A percentile compares a stretch with the other conserved stretches of the same genome.
phyloP scores from a whole-genome alignment of 2,329 filamentous ascomycete genomes.

The Xylariaceae sp. region DNA sequence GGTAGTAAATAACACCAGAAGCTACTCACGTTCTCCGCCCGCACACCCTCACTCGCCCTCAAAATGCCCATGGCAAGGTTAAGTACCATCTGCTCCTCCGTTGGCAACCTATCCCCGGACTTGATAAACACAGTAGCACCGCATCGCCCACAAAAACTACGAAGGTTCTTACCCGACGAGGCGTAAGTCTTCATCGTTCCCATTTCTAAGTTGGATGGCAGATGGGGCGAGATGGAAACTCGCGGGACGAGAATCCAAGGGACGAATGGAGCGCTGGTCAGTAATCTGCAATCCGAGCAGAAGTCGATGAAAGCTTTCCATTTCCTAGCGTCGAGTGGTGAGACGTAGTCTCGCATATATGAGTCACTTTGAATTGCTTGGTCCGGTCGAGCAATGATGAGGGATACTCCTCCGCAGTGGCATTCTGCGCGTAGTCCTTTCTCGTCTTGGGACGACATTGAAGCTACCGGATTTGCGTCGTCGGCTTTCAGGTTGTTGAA shows the following conservation, averaged over 20 bases:
- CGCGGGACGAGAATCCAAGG: constrained; percentile 42
- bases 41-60: constrained; percentile 38
- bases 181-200: neutral
- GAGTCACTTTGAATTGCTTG: constrained; percentile 27
- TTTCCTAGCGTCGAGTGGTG: constrained; percentile 35
- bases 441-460: constrained; percentile 25
- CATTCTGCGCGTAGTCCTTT: constrained; percentile 42
- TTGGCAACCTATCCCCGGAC: constrained; percentile 24
- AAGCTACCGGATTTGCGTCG: neutral
- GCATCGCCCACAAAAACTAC: constrained; percentile 44
- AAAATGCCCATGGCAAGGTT: constrained; percentile 31
- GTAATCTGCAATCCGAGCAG: constrained; percentile 42
- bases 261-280: constrained; percentile 38
- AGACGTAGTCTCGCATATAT: constrained; percentile 29
- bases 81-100: constrained; percentile 30
- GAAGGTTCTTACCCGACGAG: constrained; percentile 36
- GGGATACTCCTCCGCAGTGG: constrained; percentile 45
- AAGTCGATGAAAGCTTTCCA: constrained; percentile 41
- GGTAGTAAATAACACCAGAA: no score
- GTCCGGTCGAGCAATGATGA: constrained; percentile 40
- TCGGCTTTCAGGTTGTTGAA: constrained; percentile 17
- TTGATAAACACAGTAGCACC: constrained; percentile 42
- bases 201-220: constrained; percentile 24
- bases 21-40: constrained; percentile 19
- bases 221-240: constrained; percentile 32